phyloP scores from a whole-genome alignment of 2,329 filamentous ascomycete genomes.

The Pseudogymnoascus destructans region DNA sequence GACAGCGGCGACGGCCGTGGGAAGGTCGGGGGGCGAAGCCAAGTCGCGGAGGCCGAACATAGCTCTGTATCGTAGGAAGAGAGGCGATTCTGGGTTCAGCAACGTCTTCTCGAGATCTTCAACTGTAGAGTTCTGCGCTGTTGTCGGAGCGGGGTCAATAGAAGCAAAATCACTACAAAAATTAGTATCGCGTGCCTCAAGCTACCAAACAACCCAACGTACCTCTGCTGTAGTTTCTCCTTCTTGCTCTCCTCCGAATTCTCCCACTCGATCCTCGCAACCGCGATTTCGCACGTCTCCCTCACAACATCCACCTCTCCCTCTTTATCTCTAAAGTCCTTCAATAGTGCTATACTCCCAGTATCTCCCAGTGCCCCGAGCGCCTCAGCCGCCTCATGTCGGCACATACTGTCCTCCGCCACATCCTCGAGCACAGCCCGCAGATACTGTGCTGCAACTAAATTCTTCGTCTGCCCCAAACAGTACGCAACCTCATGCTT shows the following conservation, averaged over 20 bases:
- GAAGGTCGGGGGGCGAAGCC: slow-evolving; percentile 80
- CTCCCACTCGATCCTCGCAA: slow-evolving; percentile 90
- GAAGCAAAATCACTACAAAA: slow-evolving; percentile 73
- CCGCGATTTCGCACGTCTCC: slow-evolving; percentile 94
- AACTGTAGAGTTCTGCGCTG: slow-evolving; percentile 50
- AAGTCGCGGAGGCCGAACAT: slow-evolving; percentile 97
- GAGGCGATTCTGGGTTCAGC: slow-evolving; percentile 62
- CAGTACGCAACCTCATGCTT: slow-evolving; percentile 98
- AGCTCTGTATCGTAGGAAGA: slow-evolving; percentile 89
- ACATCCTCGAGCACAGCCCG: slow-evolving; percentile 61
- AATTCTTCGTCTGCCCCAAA: slow-evolving; percentile 76
- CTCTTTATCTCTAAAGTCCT: slow-evolving; percentile 57
- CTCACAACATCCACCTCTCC: slow-evolving; percentile 70
- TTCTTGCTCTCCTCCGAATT: slow-evolving; percentile 56
- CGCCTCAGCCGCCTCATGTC: slow-evolving; percentile 93
- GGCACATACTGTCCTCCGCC: slow-evolving; percentile 84
- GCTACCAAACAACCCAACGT: slow-evolving; percentile 21
- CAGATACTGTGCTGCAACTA: slow-evolving; percentile 59
- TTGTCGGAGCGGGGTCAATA: slow-evolving; percentile 85
- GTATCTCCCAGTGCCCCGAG: slow-evolving; percentile 73
- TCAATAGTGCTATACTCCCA: slow-evolving; percentile 61
- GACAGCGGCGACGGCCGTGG: slow-evolving; percentile 79
- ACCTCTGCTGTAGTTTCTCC: slow-evolving; percentile 77
- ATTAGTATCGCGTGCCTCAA: slow-evolving; percentile 15
- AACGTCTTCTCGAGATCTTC: slow-evolving; percentile 62